Evolutionary conservation across 805 yeast genomes (phyloP).

Genomic region (Candida nanaspora): DNA sequence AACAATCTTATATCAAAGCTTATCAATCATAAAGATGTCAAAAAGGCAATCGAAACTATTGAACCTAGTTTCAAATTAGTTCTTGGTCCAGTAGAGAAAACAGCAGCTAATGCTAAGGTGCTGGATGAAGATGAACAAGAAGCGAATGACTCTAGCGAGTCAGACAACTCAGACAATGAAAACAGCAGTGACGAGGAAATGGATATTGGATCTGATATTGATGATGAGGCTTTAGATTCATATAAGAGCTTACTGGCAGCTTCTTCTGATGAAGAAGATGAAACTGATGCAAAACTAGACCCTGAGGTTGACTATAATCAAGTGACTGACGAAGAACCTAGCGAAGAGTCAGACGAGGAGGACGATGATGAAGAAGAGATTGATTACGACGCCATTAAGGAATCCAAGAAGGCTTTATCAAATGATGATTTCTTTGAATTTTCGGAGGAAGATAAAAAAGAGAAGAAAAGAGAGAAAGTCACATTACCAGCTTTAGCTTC

Average conservation of each 20-base stretch:
- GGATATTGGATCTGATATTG: slow-evolving; percentile 14
- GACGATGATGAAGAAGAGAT: slow-evolving; percentile 7
- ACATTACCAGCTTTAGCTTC: slow-evolving; percentile 60
- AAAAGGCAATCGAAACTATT: slow-evolving; percentile 19
- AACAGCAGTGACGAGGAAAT: slow-evolving; percentile 10
- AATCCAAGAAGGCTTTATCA: slow-evolving; percentile 8
- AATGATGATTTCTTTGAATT: slow-evolving; percentile 36
- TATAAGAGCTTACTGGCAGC: slow-evolving; percentile 31
- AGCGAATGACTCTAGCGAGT: slow-evolving; percentile 8
- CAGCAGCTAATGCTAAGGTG: slow-evolving; percentile 4
- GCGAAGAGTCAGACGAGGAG: slow-evolving; percentile 26
- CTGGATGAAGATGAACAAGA: slow-evolving; percentile 19
- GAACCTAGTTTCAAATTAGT: slow-evolving; percentile 20
- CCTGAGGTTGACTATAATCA: slow-evolving; percentile 44
- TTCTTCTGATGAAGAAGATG: slow-evolving; percentile 37
- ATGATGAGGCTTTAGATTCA: slow-evolving; percentile 13
- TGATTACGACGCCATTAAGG: slow-evolving; percentile 1
- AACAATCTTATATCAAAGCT: slow-evolving; percentile 42
- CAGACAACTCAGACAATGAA: slow-evolving; percentile 8
- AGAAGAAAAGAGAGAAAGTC: slow-evolving; percentile 14
- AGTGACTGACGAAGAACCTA: slow-evolving; percentile 60
- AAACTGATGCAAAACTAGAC: slow-evolving; percentile 18
- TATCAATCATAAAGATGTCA: slow-evolving; percentile 37
- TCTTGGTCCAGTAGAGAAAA: slow-evolving; percentile 19
- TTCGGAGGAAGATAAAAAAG: slow-evolving; percentile 11